These are phyloP conservation scores for Penicillium sp. DNA, from an alignment of 2,329 filamentous ascomycete species.

Conservation along the genomic window DNA sequence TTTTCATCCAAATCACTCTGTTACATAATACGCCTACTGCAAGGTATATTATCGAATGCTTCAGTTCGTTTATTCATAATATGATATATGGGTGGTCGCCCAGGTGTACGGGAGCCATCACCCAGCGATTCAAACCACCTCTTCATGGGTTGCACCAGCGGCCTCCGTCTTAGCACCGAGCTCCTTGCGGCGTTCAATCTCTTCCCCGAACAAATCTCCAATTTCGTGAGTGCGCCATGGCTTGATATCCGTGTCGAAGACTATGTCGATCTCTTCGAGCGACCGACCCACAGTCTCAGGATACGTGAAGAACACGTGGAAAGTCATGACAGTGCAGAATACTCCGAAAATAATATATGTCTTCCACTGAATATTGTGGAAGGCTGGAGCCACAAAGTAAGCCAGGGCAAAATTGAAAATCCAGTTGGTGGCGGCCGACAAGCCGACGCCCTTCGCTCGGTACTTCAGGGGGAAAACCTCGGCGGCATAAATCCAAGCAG, in stretches of 20 bases:
- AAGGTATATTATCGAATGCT: background rate
- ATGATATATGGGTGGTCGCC: background rate
- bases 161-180: background rate
- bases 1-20: no score
- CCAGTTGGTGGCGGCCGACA: conserved; percentile 63
- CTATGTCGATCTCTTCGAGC: conserved; percentile 72
- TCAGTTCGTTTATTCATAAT: background rate
- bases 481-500: conserved; percentile 58
- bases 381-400: conserved; percentile 58
- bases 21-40: no score
- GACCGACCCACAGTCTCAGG: conserved; percentile 69
- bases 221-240: conserved; percentile 31
- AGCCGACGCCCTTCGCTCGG: conserved; percentile 63
- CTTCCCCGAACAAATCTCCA: conserved; percentile 24
- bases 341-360: conserved; percentile 75
- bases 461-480: conserved; percentile 65
- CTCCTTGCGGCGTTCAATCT: conserved; percentile 23
- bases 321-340: conserved; percentile 66
- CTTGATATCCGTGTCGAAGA: conserved; percentile 52
- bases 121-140: conserved; percentile 15
- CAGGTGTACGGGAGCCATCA: background rate
- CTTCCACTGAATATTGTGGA: conserved; percentile 58
- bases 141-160: conserved; percentile 13
- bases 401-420: conserved; percentile 57
- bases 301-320: conserved; percentile 66